Conservation (phyloP, 768 basidiomycete genomes). For the Aureoboletus auriporus region DNA sequence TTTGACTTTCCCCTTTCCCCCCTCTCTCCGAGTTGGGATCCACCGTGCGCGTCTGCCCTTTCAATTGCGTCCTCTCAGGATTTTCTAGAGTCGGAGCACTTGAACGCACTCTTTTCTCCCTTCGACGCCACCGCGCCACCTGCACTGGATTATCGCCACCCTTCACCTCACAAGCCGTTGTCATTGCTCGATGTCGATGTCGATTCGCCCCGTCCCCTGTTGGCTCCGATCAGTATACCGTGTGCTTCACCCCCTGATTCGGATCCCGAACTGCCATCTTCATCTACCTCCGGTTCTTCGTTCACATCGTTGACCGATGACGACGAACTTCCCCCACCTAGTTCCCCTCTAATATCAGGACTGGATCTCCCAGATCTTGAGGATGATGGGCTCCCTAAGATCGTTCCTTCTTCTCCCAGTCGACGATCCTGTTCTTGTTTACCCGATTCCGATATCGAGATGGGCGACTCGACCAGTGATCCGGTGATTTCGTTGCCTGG, state of each 20-base stretch:
- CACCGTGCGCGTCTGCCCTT: constrained; percentile 10
- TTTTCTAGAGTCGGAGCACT: constrained; percentile 13
- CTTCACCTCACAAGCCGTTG: constrained; percentile 13
- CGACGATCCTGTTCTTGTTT: constrained; percentile 26
- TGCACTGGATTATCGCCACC: constrained; percentile 10
- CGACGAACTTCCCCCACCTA: constrained; percentile 20
- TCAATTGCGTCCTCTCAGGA: constrained; percentile 15
- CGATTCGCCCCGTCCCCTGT: constrained; percentile 11
- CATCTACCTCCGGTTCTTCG: constrained; percentile 10
- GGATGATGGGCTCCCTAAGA: constrained; percentile 18
- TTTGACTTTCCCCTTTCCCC: constrained; percentile 28
- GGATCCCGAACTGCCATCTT: constrained; percentile 14
- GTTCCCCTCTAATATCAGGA: constrained; percentile 30
- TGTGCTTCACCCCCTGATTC: constrained; percentile 13
- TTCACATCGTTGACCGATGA: constrained; percentile 22
- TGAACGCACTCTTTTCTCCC: constrained; percentile 17
- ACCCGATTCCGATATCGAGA: constrained; percentile 29
- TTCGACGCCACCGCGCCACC: constrained; percentile 10
- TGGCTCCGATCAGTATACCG: constrained; percentile 24
- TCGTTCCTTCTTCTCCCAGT: constrained; percentile 26
- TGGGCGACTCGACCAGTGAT: constrained; percentile 16
- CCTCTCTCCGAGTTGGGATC: constrained; percentile 33
- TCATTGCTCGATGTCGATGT: constrained; percentile 27
- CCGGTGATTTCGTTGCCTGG: constrained; percentile 14
- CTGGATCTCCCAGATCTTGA: constrained; percentile 31